A percentile compares a stretch with the other conserved stretches of the same genome.
Conservation (phyloP, 306 rosid species). For the Prinsepia uniflora region DNA sequence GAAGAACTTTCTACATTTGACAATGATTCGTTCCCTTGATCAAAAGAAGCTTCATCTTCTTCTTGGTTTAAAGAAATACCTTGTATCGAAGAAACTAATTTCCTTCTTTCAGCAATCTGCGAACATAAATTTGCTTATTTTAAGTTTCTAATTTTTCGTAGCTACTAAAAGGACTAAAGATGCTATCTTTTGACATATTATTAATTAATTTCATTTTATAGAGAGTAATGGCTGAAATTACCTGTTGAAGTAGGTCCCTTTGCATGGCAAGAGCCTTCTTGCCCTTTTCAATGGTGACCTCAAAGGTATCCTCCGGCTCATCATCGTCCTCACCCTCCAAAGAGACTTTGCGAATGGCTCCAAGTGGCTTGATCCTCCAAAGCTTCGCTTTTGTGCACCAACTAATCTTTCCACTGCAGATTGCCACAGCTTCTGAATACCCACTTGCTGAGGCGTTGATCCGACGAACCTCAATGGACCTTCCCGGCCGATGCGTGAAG, state of each 20-base stretch:
- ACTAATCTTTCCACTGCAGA: constrained; percentile 36
- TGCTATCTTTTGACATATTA: neutral
- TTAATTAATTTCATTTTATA: neutral
- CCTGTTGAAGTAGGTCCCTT: constrained; percentile 76
- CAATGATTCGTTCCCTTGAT: constrained; percentile 28
- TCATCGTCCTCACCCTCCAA: constrained; percentile 39
- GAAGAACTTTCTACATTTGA: constrained; percentile 26
- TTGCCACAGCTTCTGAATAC: constrained; percentile 22
- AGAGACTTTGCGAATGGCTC: constrained; percentile 38
- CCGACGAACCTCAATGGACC: constrained; percentile 17
- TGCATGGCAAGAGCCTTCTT: constrained; percentile 81
- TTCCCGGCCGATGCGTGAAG: constrained; percentile 25
- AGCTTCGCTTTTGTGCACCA: constrained; percentile 34
- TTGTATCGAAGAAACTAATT: constrained; percentile 56
- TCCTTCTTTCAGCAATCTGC: constrained; percentile 86
- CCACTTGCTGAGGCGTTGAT: constrained; percentile 24
- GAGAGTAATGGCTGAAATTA: constrained; percentile 17
- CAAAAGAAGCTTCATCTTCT: constrained; percentile 38
- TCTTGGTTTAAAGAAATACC: constrained; percentile 31
- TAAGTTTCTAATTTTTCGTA: neutral
- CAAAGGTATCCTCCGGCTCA: constrained; percentile 49
- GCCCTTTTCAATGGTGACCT: constrained; percentile 76
- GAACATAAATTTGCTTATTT: constrained; percentile 13
- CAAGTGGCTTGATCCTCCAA: constrained; percentile 34
- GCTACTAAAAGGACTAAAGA: neutral